Conservation (phyloP, 2,329 filamentous ascomycete genomes). For the Pseudocercospora crystallina region DNA sequence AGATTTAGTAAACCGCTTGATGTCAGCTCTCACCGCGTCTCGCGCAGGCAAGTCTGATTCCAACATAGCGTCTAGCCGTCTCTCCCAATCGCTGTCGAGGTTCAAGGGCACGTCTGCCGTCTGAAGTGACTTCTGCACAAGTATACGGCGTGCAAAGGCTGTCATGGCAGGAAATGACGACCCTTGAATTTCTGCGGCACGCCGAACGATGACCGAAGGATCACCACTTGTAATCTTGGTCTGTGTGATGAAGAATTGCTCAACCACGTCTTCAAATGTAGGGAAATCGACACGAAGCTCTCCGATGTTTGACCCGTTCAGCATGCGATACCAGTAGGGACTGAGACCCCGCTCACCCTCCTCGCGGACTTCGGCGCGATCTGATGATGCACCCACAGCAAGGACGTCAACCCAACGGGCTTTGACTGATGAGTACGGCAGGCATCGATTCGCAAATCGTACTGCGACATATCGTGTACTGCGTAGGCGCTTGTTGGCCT, state of each 20-base stretch:
- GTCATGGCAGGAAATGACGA: slow-evolving; percentile 30
- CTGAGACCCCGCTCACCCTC: slow-evolving; percentile 88
- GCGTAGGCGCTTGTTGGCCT: slow-evolving; percentile 42
- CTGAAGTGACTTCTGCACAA: slow-evolving; percentile 58
- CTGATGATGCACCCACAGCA: slow-evolving; percentile 67
- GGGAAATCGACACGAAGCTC: slow-evolving; percentile 39
- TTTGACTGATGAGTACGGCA: slow-evolving; percentile 74
- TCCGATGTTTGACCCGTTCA: slow-evolving; percentile 48
- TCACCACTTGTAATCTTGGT: slow-evolving; percentile 27
- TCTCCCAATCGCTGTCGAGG: slow-evolving; percentile 78
- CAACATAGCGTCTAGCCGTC: slow-evolving; percentile 71
- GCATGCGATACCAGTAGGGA: slow-evolving; percentile 67
- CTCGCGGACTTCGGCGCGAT: slow-evolving; percentile 80
- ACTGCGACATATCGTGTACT: slow-evolving; percentile 80
- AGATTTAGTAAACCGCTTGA: slow-evolving; percentile 38
- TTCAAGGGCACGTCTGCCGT: slow-evolving; percentile 40
- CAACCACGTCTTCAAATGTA: slow-evolving; percentile 45
- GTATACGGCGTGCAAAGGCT: slow-evolving; percentile 50
- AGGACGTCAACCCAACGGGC: slow-evolving; percentile 88
- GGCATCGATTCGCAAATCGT: slow-evolving; percentile 85
- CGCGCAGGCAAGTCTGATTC: slow-evolving; percentile 68
- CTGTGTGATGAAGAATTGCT: slow-evolving; percentile 45
- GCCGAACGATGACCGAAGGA: slow-evolving; percentile 21
- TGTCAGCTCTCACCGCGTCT: slow-evolving; percentile 56
- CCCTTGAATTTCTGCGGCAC: slow-evolving; percentile 22